phyloP scores from a whole-genome alignment of 805 yeast genomes.

The Candida oleophila region DNA sequence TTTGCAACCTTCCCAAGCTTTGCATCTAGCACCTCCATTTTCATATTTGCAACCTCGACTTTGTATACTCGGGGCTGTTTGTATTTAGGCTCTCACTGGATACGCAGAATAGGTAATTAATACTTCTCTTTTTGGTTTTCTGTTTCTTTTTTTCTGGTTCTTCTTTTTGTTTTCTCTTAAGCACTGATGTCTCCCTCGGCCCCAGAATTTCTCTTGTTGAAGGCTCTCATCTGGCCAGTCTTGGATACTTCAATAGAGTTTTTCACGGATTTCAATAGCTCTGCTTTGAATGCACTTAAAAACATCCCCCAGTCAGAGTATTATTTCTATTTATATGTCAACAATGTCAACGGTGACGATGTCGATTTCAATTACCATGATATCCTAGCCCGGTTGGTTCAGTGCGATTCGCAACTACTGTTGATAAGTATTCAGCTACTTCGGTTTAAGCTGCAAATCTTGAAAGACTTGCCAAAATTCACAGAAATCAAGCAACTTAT shows the following conservation, averaged over 20 bases:
- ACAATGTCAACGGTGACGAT: not conserved
- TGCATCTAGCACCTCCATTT: no score
- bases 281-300: not conserved
- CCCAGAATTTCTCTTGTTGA: not conserved
- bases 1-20: no score
- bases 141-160: no score
- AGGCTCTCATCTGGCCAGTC: not conserved
- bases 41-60: no score
- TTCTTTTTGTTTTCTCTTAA: not conserved
- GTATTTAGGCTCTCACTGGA: no score
- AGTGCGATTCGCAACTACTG: not conserved
- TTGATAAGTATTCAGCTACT: not conserved
- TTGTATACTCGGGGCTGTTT: no score
- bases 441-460: not conserved
- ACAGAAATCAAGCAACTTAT: not conserved
- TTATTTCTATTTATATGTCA: not conserved
- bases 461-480: not conserved
- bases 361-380: not conserved
- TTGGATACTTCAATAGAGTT: not conserved
- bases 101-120: no score
- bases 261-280: not conserved
- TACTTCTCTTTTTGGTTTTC: no score
- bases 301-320: not conserved
- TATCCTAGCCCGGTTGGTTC: not conserved
- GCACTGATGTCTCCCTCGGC: not conserved